These are phyloP conservation scores for Kwoniella newhampshirensis DNA, from an alignment of 768 basidiomycete genomes.

Conservation along the genomic window DNA sequence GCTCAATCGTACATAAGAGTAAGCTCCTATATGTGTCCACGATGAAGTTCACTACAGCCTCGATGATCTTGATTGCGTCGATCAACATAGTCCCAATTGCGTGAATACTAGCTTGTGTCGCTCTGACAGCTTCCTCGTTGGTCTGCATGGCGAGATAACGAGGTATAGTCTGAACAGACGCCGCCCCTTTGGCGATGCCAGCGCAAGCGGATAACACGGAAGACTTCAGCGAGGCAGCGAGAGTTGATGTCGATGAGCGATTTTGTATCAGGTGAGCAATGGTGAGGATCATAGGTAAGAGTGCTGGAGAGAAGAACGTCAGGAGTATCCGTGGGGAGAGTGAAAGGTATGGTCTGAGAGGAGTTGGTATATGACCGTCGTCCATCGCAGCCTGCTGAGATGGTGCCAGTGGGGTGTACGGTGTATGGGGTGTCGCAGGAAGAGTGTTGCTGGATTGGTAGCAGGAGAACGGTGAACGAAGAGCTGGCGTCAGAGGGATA, in stretches of 20 bases:
- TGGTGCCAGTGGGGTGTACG: constrained; percentile 21
- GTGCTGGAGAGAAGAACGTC: constrained; percentile 86
- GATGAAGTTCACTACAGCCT: constrained; percentile 85
- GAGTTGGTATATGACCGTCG: neutral
- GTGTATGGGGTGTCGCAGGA: constrained; percentile 39
- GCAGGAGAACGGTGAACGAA: constrained; percentile 40
- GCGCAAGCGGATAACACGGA: constrained; percentile 79
- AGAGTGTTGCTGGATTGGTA: constrained; percentile 40
- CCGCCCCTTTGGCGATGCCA: constrained; percentile 80
- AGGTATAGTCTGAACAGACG: constrained; percentile 78
- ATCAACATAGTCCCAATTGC: constrained; percentile 70
- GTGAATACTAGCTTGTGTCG: constrained; percentile 74
- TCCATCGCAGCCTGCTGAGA: neutral
- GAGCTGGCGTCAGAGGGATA: constrained; percentile 43
- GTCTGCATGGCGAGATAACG: constrained; percentile 82
- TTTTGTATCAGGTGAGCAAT: constrained; percentile 78
- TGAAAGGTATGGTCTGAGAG: constrained; percentile 77
- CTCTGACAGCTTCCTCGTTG: constrained; percentile 73
- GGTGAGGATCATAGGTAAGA: constrained; percentile 83
- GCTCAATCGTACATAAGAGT: constrained; percentile 87
- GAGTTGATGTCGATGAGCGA: constrained; percentile 65
- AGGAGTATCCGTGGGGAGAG: constrained; percentile 80
- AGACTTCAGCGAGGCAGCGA: constrained; percentile 68
- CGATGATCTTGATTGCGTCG: constrained; percentile 72
- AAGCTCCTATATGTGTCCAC: constrained; percentile 90